Evolutionary conservation across 2,329 filamentous ascomycete genomes (phyloP).

Genomic region (Aspergillus hiratsukae): DNA sequence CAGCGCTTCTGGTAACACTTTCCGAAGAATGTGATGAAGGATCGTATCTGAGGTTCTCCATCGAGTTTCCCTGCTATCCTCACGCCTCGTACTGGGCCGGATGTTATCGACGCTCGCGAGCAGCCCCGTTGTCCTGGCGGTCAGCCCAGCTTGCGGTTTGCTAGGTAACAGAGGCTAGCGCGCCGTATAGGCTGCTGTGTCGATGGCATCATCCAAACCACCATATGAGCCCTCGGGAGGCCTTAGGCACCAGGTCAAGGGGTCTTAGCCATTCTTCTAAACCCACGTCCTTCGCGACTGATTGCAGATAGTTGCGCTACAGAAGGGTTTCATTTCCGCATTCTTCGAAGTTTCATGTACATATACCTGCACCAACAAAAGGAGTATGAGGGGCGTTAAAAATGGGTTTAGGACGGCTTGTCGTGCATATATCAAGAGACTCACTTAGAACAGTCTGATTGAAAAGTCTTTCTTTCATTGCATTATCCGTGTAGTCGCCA

Average conservation of each 20-base stretch:
- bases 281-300: neutral
- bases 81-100: neutral
- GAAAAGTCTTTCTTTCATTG: neutral
- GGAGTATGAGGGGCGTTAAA: neutral
- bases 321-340: neutral
- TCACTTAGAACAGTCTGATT: neutral
- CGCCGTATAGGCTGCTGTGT: neutral
- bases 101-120: neutral
- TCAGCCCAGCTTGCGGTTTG: neutral
- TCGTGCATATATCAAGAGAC: neutral
- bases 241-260: neutral
- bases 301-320: neutral
- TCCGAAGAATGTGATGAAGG: slow-evolving; percentile 40
- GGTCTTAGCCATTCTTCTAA: neutral
- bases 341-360: neutral
- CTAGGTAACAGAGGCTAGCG: neutral
- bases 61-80: neutral
- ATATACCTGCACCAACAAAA: neutral
- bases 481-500: neutral
- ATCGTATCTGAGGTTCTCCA: neutral
- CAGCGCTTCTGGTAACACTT: slow-evolving; percentile 48
- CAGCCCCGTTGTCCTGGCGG: neutral
- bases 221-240: neutral
- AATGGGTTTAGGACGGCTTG: neutral
- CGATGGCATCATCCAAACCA: neutral